Base-by-base conservation (phyloP, 306 rosid genomes). In the Cicer bijugum region DNA sequence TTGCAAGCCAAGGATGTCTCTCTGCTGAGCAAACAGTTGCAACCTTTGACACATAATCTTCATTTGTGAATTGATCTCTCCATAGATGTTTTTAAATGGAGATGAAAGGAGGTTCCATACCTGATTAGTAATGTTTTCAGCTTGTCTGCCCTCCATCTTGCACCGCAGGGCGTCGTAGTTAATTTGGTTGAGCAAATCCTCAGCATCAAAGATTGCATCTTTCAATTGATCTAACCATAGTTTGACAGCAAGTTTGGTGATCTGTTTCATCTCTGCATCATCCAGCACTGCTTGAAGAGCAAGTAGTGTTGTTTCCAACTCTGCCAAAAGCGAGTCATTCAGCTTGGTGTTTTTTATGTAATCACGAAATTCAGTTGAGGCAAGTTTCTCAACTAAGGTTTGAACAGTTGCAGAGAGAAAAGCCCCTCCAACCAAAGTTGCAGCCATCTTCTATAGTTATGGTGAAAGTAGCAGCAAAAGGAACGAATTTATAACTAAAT, bases 21-120 rank as follows among this genome's bases (percentile, higher is more conserved):
- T 82, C 52, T 83, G 69, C 6, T 77, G 75, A 10, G 72, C 75
- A 69, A 85, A 73, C 35, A 67, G 12, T 37, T 56, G 71, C 1
- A 82, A 47, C 56, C 40, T 76, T 12, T 74, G 61, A 43, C 58
- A 69, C 19, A 73, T 50, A 37, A 12, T 57, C 53, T 60, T 67
- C 71, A 82, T 45, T 45, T 59, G 71, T 12, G 77, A 52, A 59
- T 85, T 85, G 33, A 82, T 65, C 35, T 81, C 74, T 43, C 64
- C 33, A 16, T 65, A 45, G 44, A 81, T 48, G 37, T 50, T 80
- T 7, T 72, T 81, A 51, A 60, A 74, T 38, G 81, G 58, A 42
- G 46, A 19, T 4, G 78, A 53, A 14, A 85, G 75, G 37, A 82
- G 72, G n/a, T 73, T 85, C 84, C 86, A 76, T 42, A 85, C 86